Conservation (phyloP, 2,329 filamentous ascomycete species). For the Penicillium oxalicum region DNA sequence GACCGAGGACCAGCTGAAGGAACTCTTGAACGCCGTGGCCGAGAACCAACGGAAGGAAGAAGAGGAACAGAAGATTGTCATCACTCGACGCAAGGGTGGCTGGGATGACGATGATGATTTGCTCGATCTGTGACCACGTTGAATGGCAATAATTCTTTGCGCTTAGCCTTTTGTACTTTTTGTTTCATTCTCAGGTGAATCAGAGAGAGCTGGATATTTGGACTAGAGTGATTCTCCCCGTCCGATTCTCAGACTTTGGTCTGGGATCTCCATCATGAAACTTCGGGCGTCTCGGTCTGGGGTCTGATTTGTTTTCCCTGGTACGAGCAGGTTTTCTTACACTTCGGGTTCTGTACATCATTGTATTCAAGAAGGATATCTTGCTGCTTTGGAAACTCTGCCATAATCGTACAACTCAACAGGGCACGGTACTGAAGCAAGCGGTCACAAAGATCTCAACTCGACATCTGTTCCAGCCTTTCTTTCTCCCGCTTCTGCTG, state of each 20-base stretch:
- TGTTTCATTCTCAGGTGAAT: not conserved
- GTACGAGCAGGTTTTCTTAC: not conserved
- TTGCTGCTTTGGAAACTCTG: not conserved
- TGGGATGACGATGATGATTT: constrained; percentile 68
- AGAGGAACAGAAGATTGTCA: constrained; percentile 75
- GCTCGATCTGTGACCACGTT: constrained; percentile 33
- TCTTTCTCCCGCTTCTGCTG: constrained; percentile 62
- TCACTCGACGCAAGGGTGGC: constrained; percentile 73
- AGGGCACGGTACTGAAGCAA: too few species aligned
- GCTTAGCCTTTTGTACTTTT: not conserved
- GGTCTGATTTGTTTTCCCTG: constrained; percentile 2
- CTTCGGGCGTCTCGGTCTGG: constrained; percentile 12
- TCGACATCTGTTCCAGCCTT: constrained; percentile 23
- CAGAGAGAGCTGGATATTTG: not conserved
- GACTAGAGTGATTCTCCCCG: not conserved
- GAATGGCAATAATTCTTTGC: constrained; percentile 1
- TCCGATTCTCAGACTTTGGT: not conserved
- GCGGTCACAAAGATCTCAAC: constrained; percentile 1
- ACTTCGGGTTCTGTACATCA: not conserved
- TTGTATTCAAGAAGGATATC: constrained; percentile 8
- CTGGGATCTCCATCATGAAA: constrained; percentile 3
- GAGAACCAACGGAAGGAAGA: constrained; percentile 58
- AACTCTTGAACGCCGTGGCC: constrained; percentile 75
- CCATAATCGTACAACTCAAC: constrained; percentile 15
- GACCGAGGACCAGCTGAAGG: constrained; percentile 88